Percentiles rank a stretch among this genome's conserved stretches.
Conservation (phyloP, 2,329 filamentous ascomycete genomes). For the Pyrenophora tritici-repentis region DNA sequence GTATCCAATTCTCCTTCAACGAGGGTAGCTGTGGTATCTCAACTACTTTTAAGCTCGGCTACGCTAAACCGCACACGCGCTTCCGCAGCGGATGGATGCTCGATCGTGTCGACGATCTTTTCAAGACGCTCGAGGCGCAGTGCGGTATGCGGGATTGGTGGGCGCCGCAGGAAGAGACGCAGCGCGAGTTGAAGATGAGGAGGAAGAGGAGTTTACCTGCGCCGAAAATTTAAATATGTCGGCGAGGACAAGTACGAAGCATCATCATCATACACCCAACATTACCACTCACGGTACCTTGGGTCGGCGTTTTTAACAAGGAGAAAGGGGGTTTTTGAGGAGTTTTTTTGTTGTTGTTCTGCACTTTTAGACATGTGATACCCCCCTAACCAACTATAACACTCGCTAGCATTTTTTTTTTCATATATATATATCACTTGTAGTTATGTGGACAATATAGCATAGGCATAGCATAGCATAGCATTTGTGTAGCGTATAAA, state of each 20-base stretch:
- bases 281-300: too few species aligned
- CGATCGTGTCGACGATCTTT: constrained; percentile 43
- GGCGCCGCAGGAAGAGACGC: constrained; percentile 26
- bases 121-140: constrained; percentile 36
- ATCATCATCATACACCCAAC: too few species aligned
- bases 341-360: background rate
- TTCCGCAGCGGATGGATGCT: constrained; percentile 44
- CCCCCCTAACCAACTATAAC: constrained; percentile 9
- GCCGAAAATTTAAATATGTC: too few species aligned
- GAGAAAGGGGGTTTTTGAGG: too few species aligned
- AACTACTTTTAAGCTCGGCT: constrained; percentile 38
- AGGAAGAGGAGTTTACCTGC: constrained; percentile 9
- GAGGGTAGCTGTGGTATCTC: constrained; percentile 40
- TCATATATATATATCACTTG: too few species aligned
- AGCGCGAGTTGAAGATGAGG: constrained; percentile 23
- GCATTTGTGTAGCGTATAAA: too few species aligned
- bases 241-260: too few species aligned
- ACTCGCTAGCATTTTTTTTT: constrained; percentile 9
- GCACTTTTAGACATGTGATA: constrained; percentile 11
- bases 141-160: constrained; percentile 45
- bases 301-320: too few species aligned
- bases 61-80: constrained; percentile 34
- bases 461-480: too few species aligned
- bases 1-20: constrained; percentile 45
- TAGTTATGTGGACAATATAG: too few species aligned